Evolutionary conservation across 2,329 filamentous ascomycete species (phyloP), one percentile per base, ranked within the genome.

Genomic region (Verruconis gallopava): DNA sequence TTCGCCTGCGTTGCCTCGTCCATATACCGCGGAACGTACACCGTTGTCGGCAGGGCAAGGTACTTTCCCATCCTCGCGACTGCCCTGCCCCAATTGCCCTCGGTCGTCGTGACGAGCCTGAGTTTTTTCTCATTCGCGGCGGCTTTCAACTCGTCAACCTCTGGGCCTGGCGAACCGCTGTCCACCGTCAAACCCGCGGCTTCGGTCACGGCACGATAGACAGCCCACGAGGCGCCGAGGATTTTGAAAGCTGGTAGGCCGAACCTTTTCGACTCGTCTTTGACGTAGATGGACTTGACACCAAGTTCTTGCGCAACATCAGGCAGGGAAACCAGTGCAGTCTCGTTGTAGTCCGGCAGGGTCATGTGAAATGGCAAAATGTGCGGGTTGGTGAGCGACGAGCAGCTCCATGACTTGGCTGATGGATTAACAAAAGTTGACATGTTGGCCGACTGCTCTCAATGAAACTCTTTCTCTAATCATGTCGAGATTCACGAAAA

Each of bases 221-320:
- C 68, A 0, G 73, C 81, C 81, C 81, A 89, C 1, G 79, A 82
- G 1, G 83, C 82, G 15, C 83, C 84, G 0, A 88, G 69, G 35
- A 88, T 82, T 58, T 91, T 91, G 66, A 88, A 89, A 0, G 81
- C 72, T 0, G 80, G 79, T 2, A 88, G 65, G 0, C 77, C 77
- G 28, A 85, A 73, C 4, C 82, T 71, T 41, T 61, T 65, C 20
- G 72, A 76, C 56, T 89, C 82, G 50, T 86, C 75, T 53, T 89
- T 89, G 48, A 86, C 52, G 28, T 77, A 67, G 3, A 88, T 64
- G 4, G 67, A 61, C 1, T 60, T 58, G 9, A 84, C 60, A 0
- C 71, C 71, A 0, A 85, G 56, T 12, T 77, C 66, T 2, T 61
- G 49, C 0, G 81, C 78, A 1, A 85, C 48, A 0, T 59, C 50